phyloP scores from a whole-genome alignment of 2,329 filamentous ascomycete species.

The Nemania sp. region DNA sequence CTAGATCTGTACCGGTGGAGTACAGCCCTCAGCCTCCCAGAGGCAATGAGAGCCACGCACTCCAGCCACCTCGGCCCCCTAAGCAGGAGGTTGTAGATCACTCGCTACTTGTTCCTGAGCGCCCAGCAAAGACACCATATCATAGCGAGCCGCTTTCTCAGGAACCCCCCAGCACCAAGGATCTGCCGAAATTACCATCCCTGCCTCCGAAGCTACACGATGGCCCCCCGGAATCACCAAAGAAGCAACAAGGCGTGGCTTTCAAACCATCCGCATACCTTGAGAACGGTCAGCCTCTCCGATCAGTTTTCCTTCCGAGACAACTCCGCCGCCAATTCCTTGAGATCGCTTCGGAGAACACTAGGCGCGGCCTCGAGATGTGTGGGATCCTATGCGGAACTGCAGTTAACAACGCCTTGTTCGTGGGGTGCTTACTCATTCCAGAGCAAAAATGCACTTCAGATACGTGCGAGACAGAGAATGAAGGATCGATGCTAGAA shows the following conservation, averaged over 20 bases:
- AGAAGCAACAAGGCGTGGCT: constrained; percentile 72
- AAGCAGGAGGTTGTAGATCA: constrained; percentile 49
- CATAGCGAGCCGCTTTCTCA: constrained; percentile 47
- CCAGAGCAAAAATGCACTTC: constrained; percentile 90
- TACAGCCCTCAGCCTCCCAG: constrained; percentile 53
- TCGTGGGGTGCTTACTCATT: constrained; percentile 88
- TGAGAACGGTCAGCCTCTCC: constrained; percentile 87
- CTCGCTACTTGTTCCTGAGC: constrained; percentile 44
- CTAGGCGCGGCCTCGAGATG: constrained; percentile 85
- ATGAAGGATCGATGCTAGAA: constrained; percentile 86
- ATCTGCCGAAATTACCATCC: constrained; percentile 41
- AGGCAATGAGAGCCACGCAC: constrained; percentile 37
- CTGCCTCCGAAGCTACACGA: constrained; percentile 52
- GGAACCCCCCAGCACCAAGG: constrained; percentile 25
- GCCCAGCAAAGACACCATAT: constrained; percentile 50
- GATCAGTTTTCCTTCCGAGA: constrained; percentile 87
- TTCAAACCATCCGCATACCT: constrained; percentile 89
- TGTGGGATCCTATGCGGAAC: constrained; percentile 95
- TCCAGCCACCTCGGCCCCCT: constrained; percentile 55
- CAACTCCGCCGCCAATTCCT: constrained; percentile 81
- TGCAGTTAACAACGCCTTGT: constrained; percentile 90
- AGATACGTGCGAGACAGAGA: constrained; percentile 94
- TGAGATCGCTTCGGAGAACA: constrained; percentile 79
- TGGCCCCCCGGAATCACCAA: constrained; percentile 39
- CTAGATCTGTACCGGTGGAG: constrained; percentile 62